Conservation (phyloP, 1,139 yeast genomes). For the Candida tropicalis region DNA sequence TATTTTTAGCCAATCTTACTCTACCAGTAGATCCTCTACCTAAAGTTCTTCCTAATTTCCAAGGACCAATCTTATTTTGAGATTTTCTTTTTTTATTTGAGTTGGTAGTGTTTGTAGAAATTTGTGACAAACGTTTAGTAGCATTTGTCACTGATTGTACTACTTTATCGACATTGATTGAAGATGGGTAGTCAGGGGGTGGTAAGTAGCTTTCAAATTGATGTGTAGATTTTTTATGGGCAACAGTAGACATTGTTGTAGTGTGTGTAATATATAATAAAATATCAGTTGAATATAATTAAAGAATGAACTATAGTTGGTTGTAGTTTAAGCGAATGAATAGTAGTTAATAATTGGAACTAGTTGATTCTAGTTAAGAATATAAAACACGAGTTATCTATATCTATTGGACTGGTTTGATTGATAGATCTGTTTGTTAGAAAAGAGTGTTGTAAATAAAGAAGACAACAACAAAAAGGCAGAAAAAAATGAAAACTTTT, state of each 20-base stretch:
- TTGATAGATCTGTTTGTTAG: too few relatives aligned
- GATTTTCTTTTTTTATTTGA: constrained; percentile 56
- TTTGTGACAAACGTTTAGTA: constrained; percentile 63
- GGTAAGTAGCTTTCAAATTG: constrained; percentile 6
- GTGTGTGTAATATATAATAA: too few relatives aligned
- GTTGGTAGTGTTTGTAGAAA: constrained; percentile 55
- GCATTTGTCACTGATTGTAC: constrained; percentile 63
- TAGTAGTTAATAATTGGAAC: background rate
- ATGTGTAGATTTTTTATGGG: constrained; percentile 8
- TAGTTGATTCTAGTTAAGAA: background rate
- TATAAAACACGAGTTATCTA: too few relatives aligned
- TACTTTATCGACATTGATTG: constrained; percentile 46
- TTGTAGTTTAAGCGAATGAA: constrained; percentile 7
- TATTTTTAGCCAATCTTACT: constrained; percentile 87
- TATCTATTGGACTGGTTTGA: too few relatives aligned
- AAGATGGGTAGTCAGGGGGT: constrained; percentile 22
- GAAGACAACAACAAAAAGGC: too few relatives aligned
- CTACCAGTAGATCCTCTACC: constrained; percentile 97
- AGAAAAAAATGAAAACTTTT: too few relatives aligned
- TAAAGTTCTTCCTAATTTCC: constrained; percentile 92
- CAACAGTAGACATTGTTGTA: constrained; percentile 10
- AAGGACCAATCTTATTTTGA: constrained; percentile 86
- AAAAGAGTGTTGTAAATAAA: too few relatives aligned
- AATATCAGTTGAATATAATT: too few relatives aligned
- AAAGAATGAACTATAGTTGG: constrained; percentile 14